Evolutionary conservation across 2,329 filamentous ascomycete species (phyloP).

Genomic region (Fusarium sp.): DNA sequence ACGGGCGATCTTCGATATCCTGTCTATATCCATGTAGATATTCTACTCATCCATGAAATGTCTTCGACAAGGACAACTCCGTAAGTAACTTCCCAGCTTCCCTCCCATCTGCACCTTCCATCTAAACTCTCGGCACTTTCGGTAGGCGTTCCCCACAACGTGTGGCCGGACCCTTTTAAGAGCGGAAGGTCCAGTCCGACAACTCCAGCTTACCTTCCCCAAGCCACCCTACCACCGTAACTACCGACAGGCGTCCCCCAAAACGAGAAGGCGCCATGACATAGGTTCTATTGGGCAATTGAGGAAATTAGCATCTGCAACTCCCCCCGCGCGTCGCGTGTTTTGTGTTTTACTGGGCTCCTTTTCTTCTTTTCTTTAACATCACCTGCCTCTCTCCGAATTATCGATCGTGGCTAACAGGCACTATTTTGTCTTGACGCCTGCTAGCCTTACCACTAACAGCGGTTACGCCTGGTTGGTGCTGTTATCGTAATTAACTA

Average conservation of each 20-base stretch:
- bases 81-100: background rate
- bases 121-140: conserved; percentile 1
- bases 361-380: conserved; percentile 18
- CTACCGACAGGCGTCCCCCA: conserved; percentile 12
- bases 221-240: conserved; percentile 16
- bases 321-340: conserved; percentile 9
- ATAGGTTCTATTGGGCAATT: conserved; percentile 8
- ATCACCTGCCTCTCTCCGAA: background rate
- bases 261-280: conserved; percentile 22
- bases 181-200: conserved; percentile 6
- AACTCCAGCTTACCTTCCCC: background rate
- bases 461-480: conserved; percentile 7
- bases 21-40: background rate
- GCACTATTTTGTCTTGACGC: background rate
- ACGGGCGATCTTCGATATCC: background rate
- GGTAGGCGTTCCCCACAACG: conserved; percentile 26
- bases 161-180: background rate
- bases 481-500: conserved; percentile 35
- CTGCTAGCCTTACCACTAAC: conserved; percentile 26
- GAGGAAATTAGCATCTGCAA: conserved; percentile 13
- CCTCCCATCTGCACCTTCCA: background rate
- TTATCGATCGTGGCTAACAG: background rate
- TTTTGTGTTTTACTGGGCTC: background rate
- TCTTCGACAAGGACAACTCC: background rate
- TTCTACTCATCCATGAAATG: background rate